Evolutionary conservation across 169 alveolate genomes (phyloP), one percentile per base, ranked within the genome.

Genomic region (Plasmodium ovale): DNA sequence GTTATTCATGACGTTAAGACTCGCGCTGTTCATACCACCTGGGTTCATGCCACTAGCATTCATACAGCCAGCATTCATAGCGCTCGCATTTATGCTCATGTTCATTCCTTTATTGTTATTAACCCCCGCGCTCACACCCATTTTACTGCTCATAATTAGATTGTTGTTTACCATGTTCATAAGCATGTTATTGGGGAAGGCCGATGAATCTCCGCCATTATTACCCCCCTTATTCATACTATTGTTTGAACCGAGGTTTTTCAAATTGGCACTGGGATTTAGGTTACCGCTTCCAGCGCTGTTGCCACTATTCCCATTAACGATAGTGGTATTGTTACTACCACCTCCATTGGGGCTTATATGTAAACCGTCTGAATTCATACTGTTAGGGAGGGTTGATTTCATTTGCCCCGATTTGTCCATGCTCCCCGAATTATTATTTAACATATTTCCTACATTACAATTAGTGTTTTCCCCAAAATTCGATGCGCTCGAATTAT

Each of bases 161-260:
- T 44, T 72, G 6, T 56, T 72, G 31, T 72, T 72, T 2, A 69
- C 82, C 82, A 69, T 69, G 47, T 47, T 47, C 82, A 69, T 69
- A 51, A 69, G 16, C 0, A 69, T 51, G 31, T 27, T 69, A 54
- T 69, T 69, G 0, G 82, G 82, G 7, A 59, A 9, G 39, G 21
- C 27, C 19, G 64, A 53, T 53, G 64, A 0, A 16, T 53, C 64
- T 53, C 33, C 39, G 31, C 56, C 25, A 3, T 27, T 39, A 1
- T 42, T 65, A 51, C 25, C 33, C 59, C 59, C 53, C 33, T 39
- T 47, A 49, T 59, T 62, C 53, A 51, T 62, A 33, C 44, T 62
- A n/a, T n/a, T n/a, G n/a, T n/a, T n/a, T n/a, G n/a, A n/a, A n/a
- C n/a, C n/a, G n/a, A n/a, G n/a, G n/a, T n/a, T n/a, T n/a, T n/a